Percentiles rank a stretch among this genome's conserved stretches.
phyloP scores from a whole-genome alignment of 768 basidiomycete species.

The Mycena albidolilacea region DNA sequence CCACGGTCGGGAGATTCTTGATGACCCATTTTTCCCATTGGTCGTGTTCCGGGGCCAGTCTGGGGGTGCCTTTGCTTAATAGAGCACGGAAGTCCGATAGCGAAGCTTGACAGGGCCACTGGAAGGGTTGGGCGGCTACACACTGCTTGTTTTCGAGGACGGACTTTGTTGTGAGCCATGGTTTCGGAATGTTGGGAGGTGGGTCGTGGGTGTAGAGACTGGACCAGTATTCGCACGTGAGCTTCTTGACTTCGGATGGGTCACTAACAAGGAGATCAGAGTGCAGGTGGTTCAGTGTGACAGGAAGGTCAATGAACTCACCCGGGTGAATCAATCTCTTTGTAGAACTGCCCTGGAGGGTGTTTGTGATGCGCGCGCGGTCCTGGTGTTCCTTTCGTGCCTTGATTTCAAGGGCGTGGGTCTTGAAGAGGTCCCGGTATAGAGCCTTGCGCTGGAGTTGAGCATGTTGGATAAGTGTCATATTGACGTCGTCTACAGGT shows the following conservation, averaged over 20 bases:
- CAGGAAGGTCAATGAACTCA: background rate
- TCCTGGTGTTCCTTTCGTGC: background rate
- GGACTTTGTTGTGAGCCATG: slow-evolving; percentile 6
- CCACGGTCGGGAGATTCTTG: slow-evolving; percentile 29
- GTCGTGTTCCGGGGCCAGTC: background rate
- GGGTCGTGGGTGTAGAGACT: background rate
- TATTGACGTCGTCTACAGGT: no score
- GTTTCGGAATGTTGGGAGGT: background rate
- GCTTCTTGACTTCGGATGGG: background rate
- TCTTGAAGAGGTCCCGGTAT: background rate
- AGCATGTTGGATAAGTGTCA: background rate
- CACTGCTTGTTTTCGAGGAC: background rate
- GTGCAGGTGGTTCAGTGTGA: background rate
- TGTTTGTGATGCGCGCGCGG: background rate
- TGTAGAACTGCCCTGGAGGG: background rate
- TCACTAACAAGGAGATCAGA: background rate
- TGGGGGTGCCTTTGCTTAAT: background rate
- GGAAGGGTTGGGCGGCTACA: background rate
- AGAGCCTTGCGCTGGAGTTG: background rate
- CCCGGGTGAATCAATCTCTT: background rate
- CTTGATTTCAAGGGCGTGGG: background rate
- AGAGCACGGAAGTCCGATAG: background rate
- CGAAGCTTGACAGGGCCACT: background rate
- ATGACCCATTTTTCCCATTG: slow-evolving; percentile 17
- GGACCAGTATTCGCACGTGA: slow-evolving; percentile 1